Percentiles rank a stretch among this genome's conserved stretches.
phyloP scores from a whole-genome alignment of 768 basidiomycete genomes.

The Dendrothele bispora region DNA sequence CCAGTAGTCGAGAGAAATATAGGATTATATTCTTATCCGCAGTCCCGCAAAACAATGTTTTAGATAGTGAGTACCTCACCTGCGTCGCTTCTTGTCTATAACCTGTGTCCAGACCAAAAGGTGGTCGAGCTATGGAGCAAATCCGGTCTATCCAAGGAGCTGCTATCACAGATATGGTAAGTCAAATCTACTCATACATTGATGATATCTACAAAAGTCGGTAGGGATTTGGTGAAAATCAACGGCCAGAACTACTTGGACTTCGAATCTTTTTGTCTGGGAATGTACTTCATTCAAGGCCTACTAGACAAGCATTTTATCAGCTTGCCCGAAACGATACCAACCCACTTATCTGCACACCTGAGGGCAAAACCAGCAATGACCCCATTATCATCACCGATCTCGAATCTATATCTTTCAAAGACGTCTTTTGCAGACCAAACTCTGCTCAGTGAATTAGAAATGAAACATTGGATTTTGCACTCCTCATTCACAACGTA shows the following conservation, averaged over 20 bases:
- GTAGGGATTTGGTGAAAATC: conserved; percentile 63
- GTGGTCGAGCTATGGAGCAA: conserved; percentile 25
- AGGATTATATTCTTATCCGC: conserved; percentile 50
- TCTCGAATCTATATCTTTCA: too few species aligned
- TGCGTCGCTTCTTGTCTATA: neutral
- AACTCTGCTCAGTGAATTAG: too few species aligned
- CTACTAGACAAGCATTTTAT: neutral
- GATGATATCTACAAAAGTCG: neutral
- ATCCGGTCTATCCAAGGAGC: conserved; percentile 56
- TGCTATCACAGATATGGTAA: conserved; percentile 63
- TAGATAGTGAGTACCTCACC: conserved; percentile 42
- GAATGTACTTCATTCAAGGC: conserved; percentile 60
- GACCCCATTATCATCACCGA: too few species aligned
- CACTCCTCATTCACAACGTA: neutral
- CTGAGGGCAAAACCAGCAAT: too few species aligned
- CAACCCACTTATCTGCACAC: too few species aligned
- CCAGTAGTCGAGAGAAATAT: conserved; percentile 55
- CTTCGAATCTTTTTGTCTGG: conserved; percentile 66
- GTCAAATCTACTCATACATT: conserved; percentile 11
- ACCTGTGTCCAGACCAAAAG: neutral
- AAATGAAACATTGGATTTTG: conserved; percentile 1
- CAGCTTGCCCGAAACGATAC: too few species aligned
- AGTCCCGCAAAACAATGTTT: conserved; percentile 50
- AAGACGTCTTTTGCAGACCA: too few species aligned
- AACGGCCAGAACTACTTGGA: conserved; percentile 61